A percentile compares a stretch with the other conserved stretches of the same genome.
Conservation (phyloP, 2,329 filamentous ascomycete genomes). For the Eurotiales sp. region DNA sequence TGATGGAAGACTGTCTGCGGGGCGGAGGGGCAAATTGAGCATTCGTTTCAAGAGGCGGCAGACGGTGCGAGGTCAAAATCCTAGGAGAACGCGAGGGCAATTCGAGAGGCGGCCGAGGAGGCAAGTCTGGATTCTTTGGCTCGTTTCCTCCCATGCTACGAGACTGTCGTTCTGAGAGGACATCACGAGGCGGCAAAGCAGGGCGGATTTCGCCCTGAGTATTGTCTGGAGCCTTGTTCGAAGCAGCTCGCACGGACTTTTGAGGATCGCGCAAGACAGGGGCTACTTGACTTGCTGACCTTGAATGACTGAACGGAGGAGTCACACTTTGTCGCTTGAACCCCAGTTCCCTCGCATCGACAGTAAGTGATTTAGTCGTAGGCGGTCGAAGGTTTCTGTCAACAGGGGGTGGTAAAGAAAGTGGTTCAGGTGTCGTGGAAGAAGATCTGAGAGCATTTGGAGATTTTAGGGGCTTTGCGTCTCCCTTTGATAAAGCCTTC, state of each 20-base stretch:
- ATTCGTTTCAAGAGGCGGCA: conserved; percentile 20
- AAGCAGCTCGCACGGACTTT: conserved; percentile 47
- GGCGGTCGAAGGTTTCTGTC: conserved; percentile 24
- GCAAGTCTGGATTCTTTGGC: conserved; percentile 3
- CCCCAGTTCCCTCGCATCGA: conserved; percentile 29
- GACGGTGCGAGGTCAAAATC: conserved; percentile 15
- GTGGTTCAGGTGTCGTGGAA: conserved; percentile 25
- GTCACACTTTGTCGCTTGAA: conserved; percentile 20
- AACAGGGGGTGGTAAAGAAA: conserved; percentile 25
- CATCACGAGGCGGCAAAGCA: conserved; percentile 43
- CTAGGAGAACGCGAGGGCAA: conserved; percentile 13
- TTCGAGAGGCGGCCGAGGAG: conserved; percentile 16
- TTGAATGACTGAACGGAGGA: conserved; percentile 2
- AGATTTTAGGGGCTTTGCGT: conserved; percentile 11
- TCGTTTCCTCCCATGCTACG: conserved; percentile 4
- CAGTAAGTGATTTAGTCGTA: conserved; percentile 13
- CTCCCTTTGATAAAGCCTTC: conserved; percentile 42
- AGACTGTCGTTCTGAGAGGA: conserved; percentile 18
- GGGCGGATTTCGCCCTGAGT: conserved; percentile 46
- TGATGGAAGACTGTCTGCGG: conserved; percentile 23
- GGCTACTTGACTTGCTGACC: conserved; percentile 28
- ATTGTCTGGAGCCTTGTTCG: conserved; percentile 23
- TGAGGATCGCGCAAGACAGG: conserved; percentile 16
- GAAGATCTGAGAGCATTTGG: conserved; percentile 18
- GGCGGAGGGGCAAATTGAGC: conserved; percentile 29